Evolutionary conservation across 1,284 basidiomycete species (phyloP).

Genomic region (Bjerkandera adusta): DNA sequence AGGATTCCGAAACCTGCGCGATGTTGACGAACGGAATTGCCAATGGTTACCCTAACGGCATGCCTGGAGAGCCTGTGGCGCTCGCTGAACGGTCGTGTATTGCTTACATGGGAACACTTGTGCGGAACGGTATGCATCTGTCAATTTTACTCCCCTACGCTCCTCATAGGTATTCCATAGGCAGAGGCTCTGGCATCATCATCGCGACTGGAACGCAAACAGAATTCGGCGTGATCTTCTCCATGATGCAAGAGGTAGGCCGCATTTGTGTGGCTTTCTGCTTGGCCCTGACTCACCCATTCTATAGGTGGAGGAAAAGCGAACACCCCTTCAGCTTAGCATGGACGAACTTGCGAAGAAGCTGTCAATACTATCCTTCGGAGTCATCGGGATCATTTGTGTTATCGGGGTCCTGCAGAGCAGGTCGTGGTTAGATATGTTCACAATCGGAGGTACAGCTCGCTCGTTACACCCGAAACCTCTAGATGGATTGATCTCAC

Average conservation of each 20-base stretch:
- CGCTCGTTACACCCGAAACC: slow-evolving; percentile 3
- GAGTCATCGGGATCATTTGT: slow-evolving; percentile 91
- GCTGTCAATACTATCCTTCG: slow-evolving; percentile 88
- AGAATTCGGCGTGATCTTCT: slow-evolving; percentile 96
- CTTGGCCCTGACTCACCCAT: background rate
- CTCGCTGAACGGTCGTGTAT: slow-evolving; percentile 89
- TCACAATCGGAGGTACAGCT: slow-evolving; percentile 87
- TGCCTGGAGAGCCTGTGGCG: slow-evolving; percentile 49
- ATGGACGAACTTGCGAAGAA: slow-evolving; percentile 98
- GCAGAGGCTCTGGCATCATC: slow-evolving; percentile 85
- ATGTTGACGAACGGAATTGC: slow-evolving; percentile 18
- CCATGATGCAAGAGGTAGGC: slow-evolving; percentile 96
- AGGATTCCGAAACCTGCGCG: slow-evolving; percentile 57
- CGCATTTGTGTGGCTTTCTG: slow-evolving; percentile 13
- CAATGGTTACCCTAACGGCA: slow-evolving; percentile 15
- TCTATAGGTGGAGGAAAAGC: slow-evolving; percentile 81
- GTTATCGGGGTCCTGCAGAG: slow-evolving; percentile 87
- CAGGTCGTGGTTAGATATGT: slow-evolving; percentile 97
- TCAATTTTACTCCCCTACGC: background rate
- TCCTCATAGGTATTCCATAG: slow-evolving; percentile 33
- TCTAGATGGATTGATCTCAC: slow-evolving; percentile 15
- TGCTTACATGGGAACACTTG: slow-evolving; percentile 96
- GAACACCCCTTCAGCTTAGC: slow-evolving; percentile 89
- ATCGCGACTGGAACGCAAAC: slow-evolving; percentile 89
- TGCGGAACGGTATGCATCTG: slow-evolving; percentile 74